Percentiles rank a stretch among this genome's conserved stretches.
Conservation (phyloP, 2,329 filamentous ascomycete genomes). For the Cryphonectria radicalis region DNA sequence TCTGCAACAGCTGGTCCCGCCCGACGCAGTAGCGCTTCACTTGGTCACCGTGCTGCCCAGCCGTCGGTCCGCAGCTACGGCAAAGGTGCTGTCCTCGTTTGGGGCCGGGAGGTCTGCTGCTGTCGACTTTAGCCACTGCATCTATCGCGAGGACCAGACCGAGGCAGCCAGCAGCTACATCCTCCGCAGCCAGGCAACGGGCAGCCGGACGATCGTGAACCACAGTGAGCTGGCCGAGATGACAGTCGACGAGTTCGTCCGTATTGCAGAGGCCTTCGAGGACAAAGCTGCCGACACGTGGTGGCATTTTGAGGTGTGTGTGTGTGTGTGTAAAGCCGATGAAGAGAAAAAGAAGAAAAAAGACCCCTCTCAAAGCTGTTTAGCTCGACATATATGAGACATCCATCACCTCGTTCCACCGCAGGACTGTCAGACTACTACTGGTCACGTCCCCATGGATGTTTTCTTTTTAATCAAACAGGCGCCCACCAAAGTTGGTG, state of each 20-base stretch:
- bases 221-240: slow-evolving; percentile 71
- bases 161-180: slow-evolving; percentile 73
- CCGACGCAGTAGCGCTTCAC: slow-evolving; percentile 41
- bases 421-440: neutral
- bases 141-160: slow-evolving; percentile 58
- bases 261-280: slow-evolving; percentile 45
- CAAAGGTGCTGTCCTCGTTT: slow-evolving; percentile 60
- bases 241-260: slow-evolving; percentile 63
- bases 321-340: slow-evolving; percentile 28
- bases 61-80: slow-evolving; percentile 53
- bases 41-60: slow-evolving; percentile 60
- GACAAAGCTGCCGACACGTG: slow-evolving; percentile 49
- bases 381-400: neutral
- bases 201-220: slow-evolving; percentile 72
- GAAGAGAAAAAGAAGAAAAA: too few relatives aligned
- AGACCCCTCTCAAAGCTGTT: neutral
- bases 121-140: slow-evolving; percentile 59
- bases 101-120: slow-evolving; percentile 36
- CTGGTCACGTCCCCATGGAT: neutral
- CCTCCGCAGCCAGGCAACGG: slow-evolving; percentile 61
- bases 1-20: slow-evolving; percentile 61
- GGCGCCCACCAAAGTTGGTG: neutral
- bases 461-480: neutral
- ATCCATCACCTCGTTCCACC: neutral
- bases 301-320: slow-evolving; percentile 73